Evolutionary conservation across 1,284 basidiomycete species (phyloP).

Genomic region (Microbotryum intermedium): DNA sequence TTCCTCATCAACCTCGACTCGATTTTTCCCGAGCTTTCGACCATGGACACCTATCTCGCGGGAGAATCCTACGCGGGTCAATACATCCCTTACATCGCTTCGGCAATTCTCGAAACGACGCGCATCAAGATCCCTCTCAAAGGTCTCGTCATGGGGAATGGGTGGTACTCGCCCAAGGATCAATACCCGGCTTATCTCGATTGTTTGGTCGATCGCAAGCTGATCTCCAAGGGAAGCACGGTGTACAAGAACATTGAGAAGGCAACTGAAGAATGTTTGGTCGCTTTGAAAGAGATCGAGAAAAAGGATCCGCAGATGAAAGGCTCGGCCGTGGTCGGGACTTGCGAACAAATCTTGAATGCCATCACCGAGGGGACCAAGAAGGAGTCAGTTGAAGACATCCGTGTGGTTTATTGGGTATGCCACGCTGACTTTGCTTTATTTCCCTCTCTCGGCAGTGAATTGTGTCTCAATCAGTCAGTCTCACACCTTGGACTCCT

Average conservation of each 20-base stretch:
- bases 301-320: conserved; percentile 44
- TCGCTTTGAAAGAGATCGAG: conserved; percentile 44
- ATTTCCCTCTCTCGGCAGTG: conserved; percentile 2
- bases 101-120: conserved; percentile 44
- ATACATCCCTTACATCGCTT: conserved; percentile 84
- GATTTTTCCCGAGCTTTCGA: conserved; percentile 79
- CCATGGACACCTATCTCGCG: conserved; percentile 78
- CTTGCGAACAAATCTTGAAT: conserved; percentile 62
- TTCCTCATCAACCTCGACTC: conserved; percentile 81
- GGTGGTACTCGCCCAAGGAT: conserved; percentile 81
- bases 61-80: conserved; percentile 97
- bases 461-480: conserved; percentile 73
- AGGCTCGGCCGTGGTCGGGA: conserved; percentile 46
- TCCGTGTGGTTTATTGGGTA: no score
- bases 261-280: conserved; percentile 57
- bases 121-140: conserved; percentile 47
- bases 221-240: conserved; percentile 65
- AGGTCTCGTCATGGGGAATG: conserved; percentile 89
- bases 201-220: conserved; percentile 52
- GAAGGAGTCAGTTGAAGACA: conserved; percentile 13
- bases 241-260: conserved; percentile 55
- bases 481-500: no score
- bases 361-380: conserved; percentile 47
- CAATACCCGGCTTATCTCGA: conserved; percentile 77
- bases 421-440: conserved; percentile 2